phyloP scores from a whole-genome alignment of 2,329 filamentous ascomycete species.

The Botrytis hyacinthi region DNA sequence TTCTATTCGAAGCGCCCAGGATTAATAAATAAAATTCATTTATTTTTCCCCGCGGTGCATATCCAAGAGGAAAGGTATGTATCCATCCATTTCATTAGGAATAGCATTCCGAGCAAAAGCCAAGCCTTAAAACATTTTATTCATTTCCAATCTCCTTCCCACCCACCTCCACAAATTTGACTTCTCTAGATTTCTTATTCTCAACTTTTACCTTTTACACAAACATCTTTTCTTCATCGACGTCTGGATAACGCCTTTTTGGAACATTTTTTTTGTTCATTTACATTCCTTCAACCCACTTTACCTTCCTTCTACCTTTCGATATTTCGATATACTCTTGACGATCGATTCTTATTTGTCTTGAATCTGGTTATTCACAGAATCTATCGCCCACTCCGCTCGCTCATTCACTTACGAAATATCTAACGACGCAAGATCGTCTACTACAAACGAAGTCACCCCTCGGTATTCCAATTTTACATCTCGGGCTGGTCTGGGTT shows the following conservation, averaged over 20 bases:
- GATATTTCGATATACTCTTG: not conserved
- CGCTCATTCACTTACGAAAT: not conserved
- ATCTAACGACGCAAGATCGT: constrained; percentile 18
- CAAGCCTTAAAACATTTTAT: not conserved
- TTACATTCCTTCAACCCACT: constrained; percentile 16
- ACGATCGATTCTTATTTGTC: not conserved
- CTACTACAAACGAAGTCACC: not conserved
- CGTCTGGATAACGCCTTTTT: constrained; percentile 11
- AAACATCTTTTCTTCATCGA: not conserved
- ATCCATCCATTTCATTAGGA: not conserved
- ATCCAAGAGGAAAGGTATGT: not conserved
- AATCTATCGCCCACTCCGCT: constrained; percentile 6
- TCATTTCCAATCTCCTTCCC: not conserved
- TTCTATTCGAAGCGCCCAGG: not conserved
- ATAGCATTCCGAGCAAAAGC: not conserved
- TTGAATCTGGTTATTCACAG: constrained; percentile 23
- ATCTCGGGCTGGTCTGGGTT: constrained; percentile 6
- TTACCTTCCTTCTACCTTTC: not conserved
- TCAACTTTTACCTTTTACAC: not conserved
- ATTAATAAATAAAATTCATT: not conserved
- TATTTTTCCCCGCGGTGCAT: not conserved
- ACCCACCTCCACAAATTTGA: constrained; percentile 8
- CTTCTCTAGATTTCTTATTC: not conserved
- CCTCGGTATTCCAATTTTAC: not conserved
- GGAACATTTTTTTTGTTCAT: constrained; percentile 9